phyloP scores from a whole-genome alignment of 495 filamentous ascomycete species.

The Penicillium cosmopolitanum region DNA sequence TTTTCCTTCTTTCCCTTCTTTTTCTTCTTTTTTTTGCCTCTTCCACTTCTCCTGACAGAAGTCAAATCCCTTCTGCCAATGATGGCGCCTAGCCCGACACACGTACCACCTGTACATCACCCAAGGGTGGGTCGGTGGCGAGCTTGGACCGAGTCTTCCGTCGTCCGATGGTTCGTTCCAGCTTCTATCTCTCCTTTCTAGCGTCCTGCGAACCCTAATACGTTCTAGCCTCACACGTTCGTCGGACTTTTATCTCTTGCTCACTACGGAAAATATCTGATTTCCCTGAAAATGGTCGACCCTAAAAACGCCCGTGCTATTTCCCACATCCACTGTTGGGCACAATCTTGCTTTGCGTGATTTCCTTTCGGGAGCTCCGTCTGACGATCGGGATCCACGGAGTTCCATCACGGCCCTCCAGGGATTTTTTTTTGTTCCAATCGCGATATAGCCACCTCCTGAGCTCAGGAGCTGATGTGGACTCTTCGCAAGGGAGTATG shows the following conservation, averaged over 20 bases:
- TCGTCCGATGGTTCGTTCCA: conserved; percentile 2
- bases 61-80: background rate
- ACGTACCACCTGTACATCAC: conserved; percentile 9
- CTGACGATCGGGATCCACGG: conserved; percentile 20
- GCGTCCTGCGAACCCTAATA: conserved; percentile 13
- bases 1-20: background rate
- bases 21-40: background rate
- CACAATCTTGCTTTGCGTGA: conserved; percentile 2
- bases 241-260: background rate
- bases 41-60: background rate
- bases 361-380: conserved; percentile 9
- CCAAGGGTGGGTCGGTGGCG: conserved; percentile 2
- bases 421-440: too few species aligned
- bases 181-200: conserved; percentile 1
- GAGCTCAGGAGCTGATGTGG: conserved; percentile 12
- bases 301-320: conserved; percentile 3
- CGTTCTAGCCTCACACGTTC: conserved; percentile 4
- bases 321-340: conserved; percentile 3
- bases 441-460: conserved; percentile 23
- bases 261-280: background rate
- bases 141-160: conserved; percentile 5
- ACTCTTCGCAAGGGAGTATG: conserved; percentile 4
- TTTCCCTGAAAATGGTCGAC: background rate
- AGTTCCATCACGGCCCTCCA: background rate
- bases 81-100: background rate